phyloP scores from a whole-genome alignment of 2,329 filamentous ascomycete genomes.

The Exophiala aquamarina region DNA sequence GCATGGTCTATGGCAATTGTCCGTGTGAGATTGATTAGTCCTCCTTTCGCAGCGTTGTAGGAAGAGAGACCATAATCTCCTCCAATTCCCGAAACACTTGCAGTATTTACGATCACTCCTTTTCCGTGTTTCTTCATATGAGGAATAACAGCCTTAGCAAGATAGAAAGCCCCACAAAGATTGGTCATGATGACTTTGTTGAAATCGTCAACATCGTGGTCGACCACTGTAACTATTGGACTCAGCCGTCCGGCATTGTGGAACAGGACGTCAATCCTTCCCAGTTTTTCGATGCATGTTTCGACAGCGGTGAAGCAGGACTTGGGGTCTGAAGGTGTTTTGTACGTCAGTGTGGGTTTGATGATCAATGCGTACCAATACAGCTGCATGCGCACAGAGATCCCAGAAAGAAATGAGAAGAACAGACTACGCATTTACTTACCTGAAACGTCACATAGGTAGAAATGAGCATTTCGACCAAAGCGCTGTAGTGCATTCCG shows the following conservation, averaged over 20 bases:
- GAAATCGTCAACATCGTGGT: constrained; percentile 14
- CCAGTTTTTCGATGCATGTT: constrained; percentile 10
- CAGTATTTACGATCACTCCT: constrained; percentile 17
- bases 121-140: constrained; percentile 14
- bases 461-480: constrained; percentile 15
- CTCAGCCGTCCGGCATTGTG: constrained; percentile 13
- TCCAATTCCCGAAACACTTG: constrained; percentile 13
- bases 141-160: constrained; percentile 12
- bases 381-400: not conserved
- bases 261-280: constrained; percentile 13
- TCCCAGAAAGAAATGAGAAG: constrained; percentile 2
- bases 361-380: not conserved
- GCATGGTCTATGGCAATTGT: constrained; percentile 17
- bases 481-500: constrained; percentile 12
- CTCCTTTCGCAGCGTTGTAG: constrained; percentile 16
- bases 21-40: constrained; percentile 14
- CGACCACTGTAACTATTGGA: constrained; percentile 9
- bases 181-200: constrained; percentile 19
- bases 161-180: constrained; percentile 14
- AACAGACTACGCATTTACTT: constrained; percentile 5
- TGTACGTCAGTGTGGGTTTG: constrained; percentile 3
- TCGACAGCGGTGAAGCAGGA: constrained; percentile 11
- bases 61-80: constrained; percentile 18
- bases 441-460: constrained; percentile 16
- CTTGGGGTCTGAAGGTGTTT: constrained; percentile 5